Evolutionary conservation across 768 basidiomycete species (phyloP), one percentile per base, ranked within the genome.

Genomic region (Trametes cinnabarina): DNA sequence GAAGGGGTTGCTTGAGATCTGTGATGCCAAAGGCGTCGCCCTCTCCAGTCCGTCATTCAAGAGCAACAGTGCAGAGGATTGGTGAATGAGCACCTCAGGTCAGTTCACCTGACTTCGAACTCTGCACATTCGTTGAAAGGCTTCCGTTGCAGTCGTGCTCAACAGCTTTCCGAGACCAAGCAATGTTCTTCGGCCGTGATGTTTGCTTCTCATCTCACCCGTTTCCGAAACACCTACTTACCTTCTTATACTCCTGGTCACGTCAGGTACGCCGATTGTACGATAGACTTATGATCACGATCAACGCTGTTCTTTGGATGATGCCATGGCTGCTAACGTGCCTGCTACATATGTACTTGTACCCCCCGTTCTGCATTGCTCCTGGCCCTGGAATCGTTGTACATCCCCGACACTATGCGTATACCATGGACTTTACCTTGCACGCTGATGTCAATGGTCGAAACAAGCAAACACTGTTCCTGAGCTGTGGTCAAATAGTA

Each of bases 1-100:
- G 63, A 61, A 48, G 56, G 64, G 53, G 60, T 57, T 64, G n/a
- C 37, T 15, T 42, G 58, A 54, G 40, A 64, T 55, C 40, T 73
- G 63, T 57, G 58, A 51, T 30, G 66, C 63, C 57, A 63, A 58
- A 30, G 50, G 47, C 2, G 47, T 68, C 19, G 15, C 22, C 4
- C 47, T 68, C 11, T 51, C 34, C 6, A 35, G 15, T n/a, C 34
- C 44, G 32, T 15, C 35, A 6, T 30, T 17, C 12, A 51, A 58
- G 42, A 39, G 23, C 43, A 30, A 20, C 14, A 1, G 40, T 20
- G n/a, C n/a, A 6, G 23, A 12, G 12, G 46, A 40, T 26, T 56
- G 55, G 51, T 52, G 51, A 50, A 12, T n/a, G n/a, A 32, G 30
- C 30, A 7, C 6, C 8, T 32, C 35, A 15, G 25, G 23, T 22